Conservation (phyloP, 2,329 filamentous ascomycete genomes). For the Bipolaris bicolor region DNA sequence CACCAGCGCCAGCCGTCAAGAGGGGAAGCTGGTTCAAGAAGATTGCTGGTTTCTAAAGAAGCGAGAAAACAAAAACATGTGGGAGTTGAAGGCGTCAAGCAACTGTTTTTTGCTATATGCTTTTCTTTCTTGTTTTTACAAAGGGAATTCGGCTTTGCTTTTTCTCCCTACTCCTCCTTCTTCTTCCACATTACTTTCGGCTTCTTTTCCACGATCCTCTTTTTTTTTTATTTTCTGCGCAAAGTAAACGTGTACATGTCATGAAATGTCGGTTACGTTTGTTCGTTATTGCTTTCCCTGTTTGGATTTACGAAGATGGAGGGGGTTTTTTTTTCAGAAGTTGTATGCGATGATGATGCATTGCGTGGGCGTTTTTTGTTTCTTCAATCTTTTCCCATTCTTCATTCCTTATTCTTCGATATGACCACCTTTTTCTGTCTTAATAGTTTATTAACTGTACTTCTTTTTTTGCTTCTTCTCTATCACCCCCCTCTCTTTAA, state of each 20-base stretch:
- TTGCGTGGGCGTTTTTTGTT: slow-evolving; percentile 5
- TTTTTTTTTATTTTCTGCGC: neutral
- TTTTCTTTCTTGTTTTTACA: neutral
- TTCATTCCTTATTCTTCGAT: neutral
- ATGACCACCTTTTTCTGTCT: neutral
- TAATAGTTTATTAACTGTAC: neutral
- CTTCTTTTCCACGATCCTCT: neutral
- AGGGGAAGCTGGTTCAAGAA: slow-evolving; percentile 57
- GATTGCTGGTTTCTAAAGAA: slow-evolving; percentile 37
- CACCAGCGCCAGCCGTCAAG: slow-evolving; percentile 38
- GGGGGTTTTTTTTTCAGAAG: neutral
- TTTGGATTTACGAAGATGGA: neutral
- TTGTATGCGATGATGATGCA: neutral
- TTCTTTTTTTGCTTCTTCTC: neutral
- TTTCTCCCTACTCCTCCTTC: too few species aligned
- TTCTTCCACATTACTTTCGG: too few species aligned
- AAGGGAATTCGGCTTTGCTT: neutral
- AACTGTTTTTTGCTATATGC: neutral
- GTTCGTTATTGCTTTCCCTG: neutral
- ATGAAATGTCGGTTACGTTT: neutral
- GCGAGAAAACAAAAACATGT: neutral
- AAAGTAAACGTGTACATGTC: slow-evolving; percentile 2
- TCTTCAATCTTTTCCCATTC: too few species aligned
- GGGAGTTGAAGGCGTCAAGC: neutral
- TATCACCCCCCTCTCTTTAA: neutral